Base-by-base conservation (phyloP, 495 filamentous ascomycete species). In the Bryoglossum gracile region DNA sequence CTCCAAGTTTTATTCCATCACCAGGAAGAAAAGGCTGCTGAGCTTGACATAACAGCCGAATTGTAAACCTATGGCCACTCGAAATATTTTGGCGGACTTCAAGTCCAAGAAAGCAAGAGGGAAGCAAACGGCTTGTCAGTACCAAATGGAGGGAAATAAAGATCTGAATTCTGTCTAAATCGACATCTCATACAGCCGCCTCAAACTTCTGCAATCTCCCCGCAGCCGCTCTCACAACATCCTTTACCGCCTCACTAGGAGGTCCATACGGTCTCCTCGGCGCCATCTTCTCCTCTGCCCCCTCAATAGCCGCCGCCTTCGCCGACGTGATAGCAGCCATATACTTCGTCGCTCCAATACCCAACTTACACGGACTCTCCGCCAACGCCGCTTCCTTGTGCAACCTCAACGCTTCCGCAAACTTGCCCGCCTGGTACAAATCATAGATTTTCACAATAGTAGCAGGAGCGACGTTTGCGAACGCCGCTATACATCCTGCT, bases 321-420 rank as follows among this genome's bases (percentile, higher is more conserved):
- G 74, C 81, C 33, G 75, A 72, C 40, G 70, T 74, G 19, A 78
- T 50, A 4, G 75, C 71, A 3, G 74, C 76, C 1, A 76, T 82
- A 62, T 79, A 84, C 64, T 86, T 86, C 21, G 78, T 81, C 19
- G 70, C 67, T 23, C 78, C 76, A 58, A 85, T 82, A 3, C 82
- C 81, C 34, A 62, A 63, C 61, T 81, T 81, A 51, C 73, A 71
- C 34, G 75, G 70, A 41, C 69, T 71, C 62, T 86, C 81, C 39
- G 50, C 50, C 26, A 53, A 25, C 2, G 43, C 58, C 16, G 67
- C 51, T 36, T 62, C 55, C 32, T 59, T 51, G 54, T 71, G 69
- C 26, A 69, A 43, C 24, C 60, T 53, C 24, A 57, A 49, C 6
- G 70, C 67, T 45, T 71, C 61, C 13, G 55, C 50, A 21, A 55